phyloP scores from a whole-genome alignment of 768 basidiomycete genomes.

The Tricholoma sp. region DNA sequence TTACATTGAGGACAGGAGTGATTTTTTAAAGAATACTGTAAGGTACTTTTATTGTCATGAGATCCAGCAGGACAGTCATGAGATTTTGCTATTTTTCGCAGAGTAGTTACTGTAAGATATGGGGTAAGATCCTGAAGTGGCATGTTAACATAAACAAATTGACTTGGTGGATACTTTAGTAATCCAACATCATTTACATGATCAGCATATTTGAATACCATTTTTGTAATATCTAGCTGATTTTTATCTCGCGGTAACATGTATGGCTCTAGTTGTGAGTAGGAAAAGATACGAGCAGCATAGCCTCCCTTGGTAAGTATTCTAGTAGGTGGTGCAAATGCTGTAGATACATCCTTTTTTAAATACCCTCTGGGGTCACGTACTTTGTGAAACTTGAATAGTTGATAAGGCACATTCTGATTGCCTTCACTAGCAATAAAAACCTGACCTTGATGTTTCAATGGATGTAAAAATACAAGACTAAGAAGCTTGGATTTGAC shows the following conservation, averaged over 20 bases:
- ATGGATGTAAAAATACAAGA: too few relatives aligned
- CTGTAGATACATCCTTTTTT: too few relatives aligned
- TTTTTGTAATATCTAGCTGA: background rate
- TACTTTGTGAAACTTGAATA: too few relatives aligned
- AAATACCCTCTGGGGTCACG: too few relatives aligned
- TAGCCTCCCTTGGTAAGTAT: background rate
- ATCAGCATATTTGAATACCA: background rate
- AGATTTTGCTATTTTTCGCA: background rate
- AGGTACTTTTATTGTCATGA: background rate
- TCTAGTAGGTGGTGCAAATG: too few relatives aligned
- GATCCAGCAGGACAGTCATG: background rate
- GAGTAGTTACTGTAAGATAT: background rate
- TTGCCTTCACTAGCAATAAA: too few relatives aligned
- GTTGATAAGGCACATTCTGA: too few relatives aligned
- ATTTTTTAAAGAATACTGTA: background rate
- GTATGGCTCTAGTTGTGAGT: background rate
- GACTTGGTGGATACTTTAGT: background rate
- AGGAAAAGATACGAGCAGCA: background rate
- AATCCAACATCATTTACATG: background rate
- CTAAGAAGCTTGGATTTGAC: too few relatives aligned
- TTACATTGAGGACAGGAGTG: background rate
- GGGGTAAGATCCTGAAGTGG: background rate
- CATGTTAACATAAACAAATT: background rate
- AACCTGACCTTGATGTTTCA: too few relatives aligned
- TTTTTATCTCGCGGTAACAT: background rate